A percentile compares a stretch with the other conserved stretches of the same genome.
These are phyloP conservation scores for Sisymbrium altissimum DNA, from an alignment of 345 rosid species.

Conservation along the genomic window DNA sequence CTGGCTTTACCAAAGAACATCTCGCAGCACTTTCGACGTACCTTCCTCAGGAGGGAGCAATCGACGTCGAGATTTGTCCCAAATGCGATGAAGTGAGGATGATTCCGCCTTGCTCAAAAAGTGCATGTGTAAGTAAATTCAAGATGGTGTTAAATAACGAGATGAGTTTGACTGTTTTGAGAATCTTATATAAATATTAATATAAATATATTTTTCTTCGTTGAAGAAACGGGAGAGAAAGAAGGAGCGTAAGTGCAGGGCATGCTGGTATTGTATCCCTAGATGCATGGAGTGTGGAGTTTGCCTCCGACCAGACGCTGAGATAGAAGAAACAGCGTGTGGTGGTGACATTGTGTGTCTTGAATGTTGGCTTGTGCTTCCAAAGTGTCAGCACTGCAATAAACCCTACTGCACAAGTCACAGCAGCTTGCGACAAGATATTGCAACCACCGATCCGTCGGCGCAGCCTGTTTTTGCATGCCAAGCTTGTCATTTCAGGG, in stretches of 20 bases:
- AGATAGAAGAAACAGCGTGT: slow-evolving; percentile 53
- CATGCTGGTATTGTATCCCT: slow-evolving; percentile 56
- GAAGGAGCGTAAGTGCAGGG: slow-evolving; percentile 41
- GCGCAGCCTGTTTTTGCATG: slow-evolving; percentile 49
- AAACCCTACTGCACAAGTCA: slow-evolving; percentile 64
- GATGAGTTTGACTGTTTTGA: background rate
- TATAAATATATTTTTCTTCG: background rate
- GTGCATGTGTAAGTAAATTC: slow-evolving; percentile 36
- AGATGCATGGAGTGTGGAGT: slow-evolving; percentile 67
- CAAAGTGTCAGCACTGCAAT: slow-evolving; percentile 71
- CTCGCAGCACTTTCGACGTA: slow-evolving; percentile 33
- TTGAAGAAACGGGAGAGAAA: slow-evolving; percentile 20
- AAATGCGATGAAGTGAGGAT: slow-evolving; percentile 54
- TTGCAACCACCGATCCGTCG: background rate
- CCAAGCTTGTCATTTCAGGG: slow-evolving; percentile 44
- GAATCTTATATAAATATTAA: background rate
- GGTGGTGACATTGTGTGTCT: slow-evolving; percentile 48
- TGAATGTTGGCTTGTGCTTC: slow-evolving; percentile 67
- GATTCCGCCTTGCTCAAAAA: slow-evolving; percentile 56
- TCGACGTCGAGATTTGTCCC: slow-evolving; percentile 69
- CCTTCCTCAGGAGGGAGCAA: slow-evolving; percentile 22
- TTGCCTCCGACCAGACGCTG: slow-evolving; percentile 41
- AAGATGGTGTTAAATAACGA: background rate
- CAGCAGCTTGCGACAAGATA: slow-evolving; percentile 4
- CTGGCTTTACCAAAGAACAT: slow-evolving; percentile 50